These are phyloP conservation scores for Pisolithus microcarpus DNA, from an alignment of 768 basidiomycete species.

Conservation along the genomic window DNA sequence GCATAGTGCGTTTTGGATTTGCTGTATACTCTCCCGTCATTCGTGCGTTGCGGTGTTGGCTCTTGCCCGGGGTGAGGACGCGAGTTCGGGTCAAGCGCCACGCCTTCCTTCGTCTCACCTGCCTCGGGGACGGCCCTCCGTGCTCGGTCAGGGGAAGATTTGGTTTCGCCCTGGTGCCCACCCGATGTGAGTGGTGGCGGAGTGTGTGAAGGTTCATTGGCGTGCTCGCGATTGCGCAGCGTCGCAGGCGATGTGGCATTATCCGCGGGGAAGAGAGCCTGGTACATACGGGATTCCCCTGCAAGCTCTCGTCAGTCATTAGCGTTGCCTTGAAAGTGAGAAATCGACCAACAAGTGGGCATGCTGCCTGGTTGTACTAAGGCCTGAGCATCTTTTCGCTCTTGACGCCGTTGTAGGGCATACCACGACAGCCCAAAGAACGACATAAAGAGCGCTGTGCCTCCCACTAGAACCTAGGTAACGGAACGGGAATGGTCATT, in stretches of 20 bases:
- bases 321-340: neutral
- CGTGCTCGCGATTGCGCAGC: neutral
- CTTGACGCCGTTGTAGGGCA: conserved; percentile 12
- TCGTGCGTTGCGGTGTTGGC: conserved; percentile 6
- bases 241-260: conserved; percentile 14
- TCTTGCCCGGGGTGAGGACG: conserved; percentile 2
- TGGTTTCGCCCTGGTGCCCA: neutral
- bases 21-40: conserved; percentile 6
- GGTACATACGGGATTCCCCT: conserved; percentile 24
- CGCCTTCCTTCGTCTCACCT: conserved; percentile 2
- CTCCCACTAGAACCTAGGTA: conserved; percentile 21
- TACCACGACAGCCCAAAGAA: conserved; percentile 19
- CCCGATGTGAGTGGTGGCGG: neutral
- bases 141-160: neutral
- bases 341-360: conserved; percentile 11
- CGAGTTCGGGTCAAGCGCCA: neutral
- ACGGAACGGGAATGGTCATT: neutral
- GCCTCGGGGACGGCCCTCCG: conserved; percentile 3
- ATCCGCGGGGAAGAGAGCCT: conserved; percentile 12
- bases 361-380: conserved; percentile 5
- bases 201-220: neutral
- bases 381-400: conserved; percentile 12
- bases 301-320: neutral
- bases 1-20: neutral
- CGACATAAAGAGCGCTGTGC: conserved; percentile 13